Evolutionary conservation across 73 alveolate genomes (phyloP).

Genomic region (Paramecium tetraurelia): DNA sequence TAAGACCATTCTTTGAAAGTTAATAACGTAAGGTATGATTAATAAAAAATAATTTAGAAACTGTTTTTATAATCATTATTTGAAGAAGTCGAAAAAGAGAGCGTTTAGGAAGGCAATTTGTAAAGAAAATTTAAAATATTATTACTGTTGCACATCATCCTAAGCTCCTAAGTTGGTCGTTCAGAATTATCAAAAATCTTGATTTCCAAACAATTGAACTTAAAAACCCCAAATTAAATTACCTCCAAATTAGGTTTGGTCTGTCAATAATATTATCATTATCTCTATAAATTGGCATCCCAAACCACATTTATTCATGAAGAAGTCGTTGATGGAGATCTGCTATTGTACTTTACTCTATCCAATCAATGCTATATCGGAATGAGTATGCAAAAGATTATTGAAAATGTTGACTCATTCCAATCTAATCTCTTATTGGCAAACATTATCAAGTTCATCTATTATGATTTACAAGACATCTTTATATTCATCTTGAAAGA

Average conservation of each 20-base stretch:
- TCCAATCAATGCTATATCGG: slow-evolving; percentile 1
- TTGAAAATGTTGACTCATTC: background rate
- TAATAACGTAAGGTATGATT: background rate
- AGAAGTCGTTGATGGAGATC: background rate
- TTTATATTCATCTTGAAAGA: slow-evolving; percentile 7
- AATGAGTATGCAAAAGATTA: background rate
- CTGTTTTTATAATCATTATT: background rate
- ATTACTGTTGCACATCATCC: background rate
- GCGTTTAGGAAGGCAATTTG: background rate
- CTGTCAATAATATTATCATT: background rate
- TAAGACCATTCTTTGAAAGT: background rate
- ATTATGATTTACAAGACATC: slow-evolving; percentile 10
- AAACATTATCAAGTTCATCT: background rate
- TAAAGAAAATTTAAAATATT: background rate
- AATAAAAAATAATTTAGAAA: background rate
- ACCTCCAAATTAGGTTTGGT: background rate
- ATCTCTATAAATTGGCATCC: background rate
- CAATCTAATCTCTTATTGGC: background rate
- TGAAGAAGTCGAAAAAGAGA: background rate
- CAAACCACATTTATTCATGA: background rate
- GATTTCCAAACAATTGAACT: background rate
- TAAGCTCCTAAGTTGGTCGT: background rate
- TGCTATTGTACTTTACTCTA: background rate
- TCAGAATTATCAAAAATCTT: slow-evolving; percentile 21
- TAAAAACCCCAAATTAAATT: no score